These are phyloP conservation scores for Graphium sp. DNA, from an alignment of 2,329 filamentous ascomycete species.

Conservation along the genomic window DNA sequence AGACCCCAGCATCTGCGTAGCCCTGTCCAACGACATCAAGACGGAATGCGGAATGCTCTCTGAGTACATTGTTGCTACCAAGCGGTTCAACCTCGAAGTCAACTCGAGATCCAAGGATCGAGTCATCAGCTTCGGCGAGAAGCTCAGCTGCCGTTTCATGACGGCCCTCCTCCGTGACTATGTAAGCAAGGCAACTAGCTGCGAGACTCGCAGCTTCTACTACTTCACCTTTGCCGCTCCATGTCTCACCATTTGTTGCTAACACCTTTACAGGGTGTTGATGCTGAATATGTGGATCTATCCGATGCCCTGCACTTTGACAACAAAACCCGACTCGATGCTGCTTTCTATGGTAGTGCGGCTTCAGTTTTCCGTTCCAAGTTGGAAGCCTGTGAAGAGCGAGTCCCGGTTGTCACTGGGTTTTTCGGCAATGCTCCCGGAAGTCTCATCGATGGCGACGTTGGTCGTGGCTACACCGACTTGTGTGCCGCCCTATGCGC, in stretches of 20 bases:
- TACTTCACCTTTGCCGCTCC: not conserved
- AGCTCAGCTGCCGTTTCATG: conserved; percentile 87
- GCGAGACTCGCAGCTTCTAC: conserved; percentile 2
- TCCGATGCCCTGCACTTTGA: conserved; percentile 64
- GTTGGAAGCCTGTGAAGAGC: conserved; percentile 45
- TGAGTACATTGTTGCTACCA: conserved; percentile 51
- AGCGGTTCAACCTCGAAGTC: conserved; percentile 56
- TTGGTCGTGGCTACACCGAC: conserved; percentile 93
- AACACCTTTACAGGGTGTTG: conserved; percentile 40
- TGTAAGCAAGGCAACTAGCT: too few species aligned
- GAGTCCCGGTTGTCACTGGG: conserved; percentile 70
- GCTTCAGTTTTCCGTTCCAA: conserved; percentile 44
- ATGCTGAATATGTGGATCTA: conserved; percentile 80
- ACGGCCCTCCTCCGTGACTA: conserved; percentile 65
- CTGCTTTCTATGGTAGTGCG: conserved; percentile 53
- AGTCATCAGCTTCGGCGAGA: conserved; percentile 90
- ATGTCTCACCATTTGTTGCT: conserved; percentile 8
- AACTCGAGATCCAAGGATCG: conserved; percentile 68
- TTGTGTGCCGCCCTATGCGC: conserved; percentile 84
- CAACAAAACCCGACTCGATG: conserved; percentile 40
- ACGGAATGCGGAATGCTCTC: conserved; percentile 66
- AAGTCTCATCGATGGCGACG: conserved; percentile 71
- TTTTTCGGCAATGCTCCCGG: conserved; percentile 92
- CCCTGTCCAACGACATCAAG: conserved; percentile 50
- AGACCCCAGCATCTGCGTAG: conserved; percentile 35